Base-by-base conservation (phyloP, 805 yeast genomes). In the Kodamaea jinghongensis region DNA sequence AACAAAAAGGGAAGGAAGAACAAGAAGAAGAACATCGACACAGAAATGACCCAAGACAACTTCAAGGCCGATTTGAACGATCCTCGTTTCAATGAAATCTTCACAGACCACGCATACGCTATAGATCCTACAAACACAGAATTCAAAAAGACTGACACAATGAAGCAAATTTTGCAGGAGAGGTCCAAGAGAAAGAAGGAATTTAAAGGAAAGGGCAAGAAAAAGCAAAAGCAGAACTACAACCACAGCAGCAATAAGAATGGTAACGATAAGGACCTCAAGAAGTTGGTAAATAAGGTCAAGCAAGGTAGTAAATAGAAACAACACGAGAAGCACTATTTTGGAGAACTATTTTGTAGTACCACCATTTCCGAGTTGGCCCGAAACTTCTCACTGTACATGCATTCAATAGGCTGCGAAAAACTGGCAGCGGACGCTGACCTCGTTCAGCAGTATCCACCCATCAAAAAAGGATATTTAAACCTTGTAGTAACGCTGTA, bases 101-200 rank as follows among this genome's bases (percentile, higher is more conserved):
- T 83, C 55, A 88, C 88, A 53, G 82, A 79, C 46, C 96, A 86
- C 47, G 93, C 84, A 46, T 93, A 79, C 63, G 96, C 96, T 9
- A 89, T 95, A 57, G 99, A 95, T 63, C 95, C 97, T 15, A 82
- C 95, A 14, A 80, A 75, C 55, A 85, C 95, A n/a, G 96, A 87
- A 58, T 91, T 78, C 71, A 89, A 86, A 67, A 79, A 83, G 62
- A 90, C 98, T 1, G 68, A 78, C 12, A 88, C 93, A 17, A 90
- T 91, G 96, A 81, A 83, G 56, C 74, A 82, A 60, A 76, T 93
- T 41, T 63, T 93, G 67, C 72, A 78, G 32, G 96, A 89, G 62
- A 76, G 96, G 49, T 73, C 76, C 30, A 78, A 79, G 56, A 74
- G 81, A 54, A 56, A 50, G 50, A 42, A 47, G 20, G 36, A 32